Base-by-base conservation (phyloP, 1,284 basidiomycete genomes). In the Malassezia japonica region DNA sequence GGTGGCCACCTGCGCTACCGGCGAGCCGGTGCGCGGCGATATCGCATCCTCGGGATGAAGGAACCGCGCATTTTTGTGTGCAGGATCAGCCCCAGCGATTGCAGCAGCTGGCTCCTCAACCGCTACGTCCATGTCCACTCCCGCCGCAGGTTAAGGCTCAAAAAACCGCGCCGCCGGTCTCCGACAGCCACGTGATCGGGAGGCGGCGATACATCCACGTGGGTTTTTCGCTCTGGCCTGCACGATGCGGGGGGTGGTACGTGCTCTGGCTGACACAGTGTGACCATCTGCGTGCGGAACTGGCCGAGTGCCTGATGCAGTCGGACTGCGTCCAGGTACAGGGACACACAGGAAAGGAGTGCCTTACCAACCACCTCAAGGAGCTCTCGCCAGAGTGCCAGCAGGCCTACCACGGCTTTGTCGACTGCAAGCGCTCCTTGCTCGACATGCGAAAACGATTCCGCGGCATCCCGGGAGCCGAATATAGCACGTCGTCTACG, bases 381-480 rank as follows among this genome's bases (percentile, higher is more conserved):
- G 41, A 41, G 34, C 36, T 54, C 13, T 29, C 41, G 15, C 5
- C 24, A 25, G 51, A 43, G 46, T 54, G 51, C 42, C 51, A 54
- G 33, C 51, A 54, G 32, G 46, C 46, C 18, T 48, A 48, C 38
- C 24, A 38, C 6, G 46, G 51, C 24, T 54, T 48, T 28, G 46
- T 48, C 28, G 46, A 54, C 6, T 54, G 51, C 51, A 54, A 54
- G 46, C 51, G 51, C 8, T 48, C 51, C 15, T 28, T 54, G 35
- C 39, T 32, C 46, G 46, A 48, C 28, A 54, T 54, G 51, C 51
- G 51, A 18, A 54, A 48, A 16, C 46, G 51, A 40, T 44, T 54
- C 34, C 51, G 51, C 15, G 51, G 51, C 1, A 45, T 54, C 15
- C 51, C 51, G 1, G 51, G 51, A 15, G 51, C 27, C 23, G 39